A percentile compares a stretch with the other conserved stretches of the same genome.
Conservation (phyloP, 768 basidiomycete species). For the Trametes coccinea region DNA sequence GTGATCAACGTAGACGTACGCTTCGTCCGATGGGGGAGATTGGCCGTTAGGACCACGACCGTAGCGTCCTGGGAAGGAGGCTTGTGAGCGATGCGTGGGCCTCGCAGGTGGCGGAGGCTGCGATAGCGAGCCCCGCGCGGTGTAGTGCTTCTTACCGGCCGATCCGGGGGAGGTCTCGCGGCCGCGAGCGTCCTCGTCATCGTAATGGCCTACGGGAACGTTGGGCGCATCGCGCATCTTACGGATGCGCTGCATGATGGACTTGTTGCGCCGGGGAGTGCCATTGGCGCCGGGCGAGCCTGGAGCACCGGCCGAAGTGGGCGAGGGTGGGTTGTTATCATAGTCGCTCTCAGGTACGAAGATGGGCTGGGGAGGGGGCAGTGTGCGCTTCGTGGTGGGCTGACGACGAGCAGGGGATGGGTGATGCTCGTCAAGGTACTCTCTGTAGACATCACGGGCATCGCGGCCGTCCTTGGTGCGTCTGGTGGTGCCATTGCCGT, state of each 20-base stretch:
- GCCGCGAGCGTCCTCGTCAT: slow-evolving; percentile 44
- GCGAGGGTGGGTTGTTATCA: slow-evolving; percentile 39
- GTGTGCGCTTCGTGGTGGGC: slow-evolving; percentile 47
- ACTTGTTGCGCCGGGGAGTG: slow-evolving; percentile 66
- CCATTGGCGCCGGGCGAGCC: slow-evolving; percentile 42
- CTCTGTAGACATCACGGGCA: slow-evolving; percentile 46
- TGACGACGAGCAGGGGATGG: slow-evolving; percentile 33
- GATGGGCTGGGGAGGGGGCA: slow-evolving; percentile 85
- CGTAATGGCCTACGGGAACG: slow-evolving; percentile 59
- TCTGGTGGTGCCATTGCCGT: slow-evolving; percentile 39
- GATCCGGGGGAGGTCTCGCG: slow-evolving; percentile 46
- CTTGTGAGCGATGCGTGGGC: slow-evolving; percentile 71
- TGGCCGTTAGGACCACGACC: slow-evolving; percentile 39
- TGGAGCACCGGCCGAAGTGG: slow-evolving; percentile 40
- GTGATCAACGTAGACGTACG: slow-evolving; percentile 65
- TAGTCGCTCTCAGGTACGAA: slow-evolving; percentile 56
- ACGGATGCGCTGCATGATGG: slow-evolving; percentile 84
- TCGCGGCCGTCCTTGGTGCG: slow-evolving; percentile 53
- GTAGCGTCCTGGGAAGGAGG: slow-evolving; percentile 78
- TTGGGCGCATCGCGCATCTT: slow-evolving; percentile 88
- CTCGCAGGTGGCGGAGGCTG: slow-evolving; percentile 33
- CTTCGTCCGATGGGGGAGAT: slow-evolving; percentile 43
- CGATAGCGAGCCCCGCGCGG: slow-evolving; percentile 10
- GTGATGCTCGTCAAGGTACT: slow-evolving; percentile 43
- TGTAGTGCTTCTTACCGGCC: slow-evolving; percentile 34